A percentile compares a stretch with the other conserved stretches of the same genome.
These are phyloP conservation scores for Mollisia scopiformis DNA, from an alignment of 2,329 filamentous ascomycete species.

Conservation along the genomic window DNA sequence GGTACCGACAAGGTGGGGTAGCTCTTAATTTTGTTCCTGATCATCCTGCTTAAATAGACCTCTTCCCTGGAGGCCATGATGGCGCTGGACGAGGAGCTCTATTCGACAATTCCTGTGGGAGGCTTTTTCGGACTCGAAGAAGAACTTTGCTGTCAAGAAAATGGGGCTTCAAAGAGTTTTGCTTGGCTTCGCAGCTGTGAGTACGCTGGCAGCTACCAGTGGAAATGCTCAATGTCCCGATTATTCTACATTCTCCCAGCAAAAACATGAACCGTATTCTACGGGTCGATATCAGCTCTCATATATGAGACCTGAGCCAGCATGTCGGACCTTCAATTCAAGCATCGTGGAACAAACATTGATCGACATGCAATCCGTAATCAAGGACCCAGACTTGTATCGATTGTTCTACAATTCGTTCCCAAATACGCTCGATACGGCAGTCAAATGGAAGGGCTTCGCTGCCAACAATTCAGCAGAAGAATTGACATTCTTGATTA, in stretches of 20 bases:
- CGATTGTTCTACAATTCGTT: constrained; percentile 73
- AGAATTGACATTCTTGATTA: constrained; percentile 64
- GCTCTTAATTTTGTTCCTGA: background rate
- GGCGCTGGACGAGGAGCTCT: background rate
- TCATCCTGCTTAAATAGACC: constrained; percentile 1
- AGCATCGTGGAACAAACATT: constrained; percentile 78
- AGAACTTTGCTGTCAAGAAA: background rate
- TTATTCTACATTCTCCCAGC: constrained; percentile 62
- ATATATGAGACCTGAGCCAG: constrained; percentile 74
- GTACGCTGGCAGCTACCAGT: background rate
- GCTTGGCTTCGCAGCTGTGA: background rate
- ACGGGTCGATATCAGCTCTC: constrained; percentile 76
- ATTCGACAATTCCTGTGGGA: background rate
- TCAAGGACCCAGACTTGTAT: constrained; percentile 77
- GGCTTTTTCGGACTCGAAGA: background rate
- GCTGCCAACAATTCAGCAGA: constrained; percentile 60
- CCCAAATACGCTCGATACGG: constrained; percentile 76
- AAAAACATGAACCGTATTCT: constrained; percentile 71
- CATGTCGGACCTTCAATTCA: constrained; percentile 82
- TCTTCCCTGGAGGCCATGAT: background rate
- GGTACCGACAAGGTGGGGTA: constrained; percentile 3
- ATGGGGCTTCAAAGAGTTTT: background rate
- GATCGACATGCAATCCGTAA: constrained; percentile 64
- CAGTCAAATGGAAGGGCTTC: constrained; percentile 68
- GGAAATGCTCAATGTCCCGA: constrained; percentile 57